Base-by-base conservation (phyloP, 768 basidiomycete genomes). In the Melanogaster broomeanus region DNA sequence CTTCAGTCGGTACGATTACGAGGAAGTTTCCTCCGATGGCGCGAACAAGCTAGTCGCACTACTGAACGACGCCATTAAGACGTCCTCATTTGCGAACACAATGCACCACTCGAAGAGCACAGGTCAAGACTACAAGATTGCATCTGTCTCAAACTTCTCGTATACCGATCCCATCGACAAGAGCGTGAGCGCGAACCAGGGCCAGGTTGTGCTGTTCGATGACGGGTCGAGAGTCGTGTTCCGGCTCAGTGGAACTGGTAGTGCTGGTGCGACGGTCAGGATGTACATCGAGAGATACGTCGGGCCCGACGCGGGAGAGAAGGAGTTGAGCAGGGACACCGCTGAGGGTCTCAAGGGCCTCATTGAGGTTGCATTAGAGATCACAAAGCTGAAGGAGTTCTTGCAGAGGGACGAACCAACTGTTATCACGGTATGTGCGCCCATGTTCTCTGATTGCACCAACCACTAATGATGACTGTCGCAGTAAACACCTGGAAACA, bases 1-100 rank as follows among this genome's bases (percentile, higher is more conserved):
- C 85, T 99, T 99, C 81, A 95, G 90, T 61, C 88, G 95, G 55
- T 98, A 99, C 72, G 97, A 99, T 74, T 99, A 99, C 75, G 97
- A 99, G 68, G 97, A 98, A 69, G 93, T 97, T 41, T 80, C 91
- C 2, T 93, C 94, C 0, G 90, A 89, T 33, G 92, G 90, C 28
- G 97, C 97, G 40, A 83, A 90, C 62, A 84, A 85, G 55, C 77
- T 99, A 57, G 93, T 98, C 63, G 80, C 78, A 30, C 77, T 84
- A 64, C 74, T 99, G 65, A 84, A 94, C 68, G 71, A 77, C 10
- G 81, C 83, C 33, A 84, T 96, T 70, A 74, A 80, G 53, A 75
- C 79, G 6, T 75, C 80, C 1, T 84, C 83, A 42, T 85, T 98
- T 62, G 77, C 81, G 63, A 79, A 85, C 61, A 84, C 84, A 25